Evolutionary conservation across 345 rosid genomes (phyloP), one percentile per base, ranked within the genome.

Genomic region (Clausena lansium): DNA sequence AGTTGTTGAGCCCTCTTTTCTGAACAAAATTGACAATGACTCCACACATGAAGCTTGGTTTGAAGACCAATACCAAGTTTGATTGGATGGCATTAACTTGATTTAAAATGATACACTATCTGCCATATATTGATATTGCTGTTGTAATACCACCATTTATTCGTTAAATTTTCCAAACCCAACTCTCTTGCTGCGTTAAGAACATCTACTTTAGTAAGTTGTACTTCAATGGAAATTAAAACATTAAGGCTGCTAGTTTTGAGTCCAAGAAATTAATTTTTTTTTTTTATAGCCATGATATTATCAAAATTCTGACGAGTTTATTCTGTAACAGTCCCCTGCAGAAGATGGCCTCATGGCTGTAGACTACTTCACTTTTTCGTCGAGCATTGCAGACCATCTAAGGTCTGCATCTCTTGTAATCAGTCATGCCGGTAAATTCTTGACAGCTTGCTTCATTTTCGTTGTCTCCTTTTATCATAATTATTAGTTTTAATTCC

Each of bases 301-400:
- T 52, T 41, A 38, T 58, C 28, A 13, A 22, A n/a, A 28, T 76
- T 77, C 55, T 32, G 39, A 52, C 60, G 58, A 41, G 28, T 65
- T 70, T 30, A 1, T 25, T 70, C 67, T 66, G 0, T 60, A 58
- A 72, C 82, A 90, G 97, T 87, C 82, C 78, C 83, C 71, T 82
- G 91, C 93, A 77, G 91, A 81, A 30, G 90, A 90, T 81, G 92
- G 92, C 45, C 85, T 91, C 47, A 59, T 96, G 69, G 88, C 81
- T 13, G 95, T 96, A 22, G 97, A 96, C 80, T 88, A 86, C 91
- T 96, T 92, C 88, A 89, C 94, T 47, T 96, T 96, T 85, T 94
- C 98, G 3, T 84, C 95, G 6, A 94, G 94, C 87, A 96, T 94
- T 20, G 92, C 91, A 2, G 94, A 92, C 72, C 85, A 94, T 87